Percentiles rank a stretch among this genome's conserved stretches.
These are phyloP conservation scores for Saccharomycopsis babjevae DNA, from an alignment of 805 yeast genomes.

Conservation along the genomic window DNA sequence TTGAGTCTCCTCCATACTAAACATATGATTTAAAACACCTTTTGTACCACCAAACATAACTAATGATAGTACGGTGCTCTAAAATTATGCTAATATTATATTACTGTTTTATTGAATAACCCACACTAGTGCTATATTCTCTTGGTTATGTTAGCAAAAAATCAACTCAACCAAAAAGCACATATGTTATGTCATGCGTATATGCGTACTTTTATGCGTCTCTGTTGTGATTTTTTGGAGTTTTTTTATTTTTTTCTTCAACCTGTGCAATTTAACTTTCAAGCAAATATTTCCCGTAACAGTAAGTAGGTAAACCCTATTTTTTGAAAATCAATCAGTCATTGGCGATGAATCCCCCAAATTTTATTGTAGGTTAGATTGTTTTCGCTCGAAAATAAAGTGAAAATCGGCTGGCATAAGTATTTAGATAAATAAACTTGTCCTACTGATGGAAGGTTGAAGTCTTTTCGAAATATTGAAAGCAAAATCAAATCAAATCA, in stretches of 20 bases:
- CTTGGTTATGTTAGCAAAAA: too few relatives aligned
- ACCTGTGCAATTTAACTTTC: neutral
- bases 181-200: neutral
- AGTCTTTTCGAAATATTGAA: too few relatives aligned
- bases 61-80: too few relatives aligned
- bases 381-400: too few relatives aligned
- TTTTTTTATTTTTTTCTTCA: neutral
- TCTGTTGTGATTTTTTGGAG: neutral
- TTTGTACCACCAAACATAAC: too few relatives aligned
- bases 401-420: too few relatives aligned
- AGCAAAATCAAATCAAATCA: neutral
- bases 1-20: too few relatives aligned
- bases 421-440: too few relatives aligned
- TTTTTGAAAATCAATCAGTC: neutral
- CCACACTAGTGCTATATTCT: neutral
- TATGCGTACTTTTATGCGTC: neutral
- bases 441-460: too few relatives aligned
- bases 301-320: neutral
- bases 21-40: too few relatives aligned
- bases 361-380: too few relatives aligned
- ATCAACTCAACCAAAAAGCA: neutral
- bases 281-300: neutral
- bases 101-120: neutral
- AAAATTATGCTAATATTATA: too few relatives aligned
- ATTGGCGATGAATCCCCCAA: neutral